Conservation (phyloP, 129 eudicot genomes). For the Pulicaria dysenterica region DNA sequence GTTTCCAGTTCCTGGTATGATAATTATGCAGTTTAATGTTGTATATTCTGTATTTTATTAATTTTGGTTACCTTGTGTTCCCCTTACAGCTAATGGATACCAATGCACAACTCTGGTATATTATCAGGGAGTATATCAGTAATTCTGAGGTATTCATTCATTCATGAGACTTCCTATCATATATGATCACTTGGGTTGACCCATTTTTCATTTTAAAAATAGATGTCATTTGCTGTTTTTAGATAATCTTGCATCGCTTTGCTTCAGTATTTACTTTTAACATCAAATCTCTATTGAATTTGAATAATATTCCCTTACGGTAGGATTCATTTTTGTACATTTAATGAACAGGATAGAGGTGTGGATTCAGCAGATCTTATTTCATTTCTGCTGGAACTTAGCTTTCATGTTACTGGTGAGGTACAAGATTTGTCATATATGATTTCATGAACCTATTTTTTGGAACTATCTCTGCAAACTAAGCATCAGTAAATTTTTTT, state of each 20-base stretch:
- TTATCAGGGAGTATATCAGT: conserved; percentile 87
- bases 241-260: background rate
- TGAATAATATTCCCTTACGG: background rate
- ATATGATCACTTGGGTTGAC: conserved; percentile 7
- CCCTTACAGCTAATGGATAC: conserved; percentile 89
- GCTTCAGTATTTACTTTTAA: background rate
- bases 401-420: conserved; percentile 95
- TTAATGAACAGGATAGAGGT: conserved; percentile 45
- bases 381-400: conserved; percentile 89
- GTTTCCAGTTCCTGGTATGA: conserved; percentile 94
- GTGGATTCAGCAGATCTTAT: conserved; percentile 90
- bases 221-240: conserved; percentile 20
- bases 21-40: conserved; percentile 3
- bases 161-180: conserved; percentile 18
- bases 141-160: conserved; percentile 72
- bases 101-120: conserved; percentile 97
- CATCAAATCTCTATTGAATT: background rate
- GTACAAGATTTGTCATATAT: conserved; percentile 39
- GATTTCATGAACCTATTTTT: no score
- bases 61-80: conserved; percentile 29
- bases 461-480: no score
- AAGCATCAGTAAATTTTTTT: no score
- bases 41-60: conserved; percentile 17
- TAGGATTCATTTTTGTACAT: conserved; percentile 14
- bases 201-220: conserved; percentile 7